phyloP scores from a whole-genome alignment of 2,329 filamentous ascomycete genomes.

The Pestalotiopsis sp. region DNA sequence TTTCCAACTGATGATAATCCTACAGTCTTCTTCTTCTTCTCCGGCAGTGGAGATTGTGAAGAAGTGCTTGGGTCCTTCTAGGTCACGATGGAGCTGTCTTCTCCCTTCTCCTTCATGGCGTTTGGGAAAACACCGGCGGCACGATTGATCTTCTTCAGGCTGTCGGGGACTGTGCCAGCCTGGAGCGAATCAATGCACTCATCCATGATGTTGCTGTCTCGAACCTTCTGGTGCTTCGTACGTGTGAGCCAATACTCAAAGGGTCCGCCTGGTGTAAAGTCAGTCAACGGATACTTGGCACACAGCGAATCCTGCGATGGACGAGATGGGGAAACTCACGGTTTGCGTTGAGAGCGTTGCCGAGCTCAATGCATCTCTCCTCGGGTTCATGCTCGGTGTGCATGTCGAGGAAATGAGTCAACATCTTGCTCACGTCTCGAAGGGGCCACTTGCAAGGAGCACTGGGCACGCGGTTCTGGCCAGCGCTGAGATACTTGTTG shows the following conservation, averaged over 20 bases:
- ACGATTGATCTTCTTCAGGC: conserved; percentile 33
- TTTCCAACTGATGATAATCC: not conserved
- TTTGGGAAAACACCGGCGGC: conserved; percentile 36
- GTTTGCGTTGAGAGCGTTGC: conserved; percentile 40
- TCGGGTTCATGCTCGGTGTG: conserved; percentile 42
- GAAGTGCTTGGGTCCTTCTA: not conserved
- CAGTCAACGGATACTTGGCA: not conserved
- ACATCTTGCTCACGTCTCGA: conserved; percentile 45
- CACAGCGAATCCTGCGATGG: not conserved
- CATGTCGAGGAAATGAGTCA: conserved; percentile 47
- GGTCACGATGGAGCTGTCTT: not conserved
- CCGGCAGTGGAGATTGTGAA: not conserved
- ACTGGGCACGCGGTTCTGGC: conserved; percentile 38
- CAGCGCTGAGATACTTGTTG: conserved; percentile 42
- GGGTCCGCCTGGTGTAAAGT: conserved; percentile 34
- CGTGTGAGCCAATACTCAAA: conserved; percentile 49
- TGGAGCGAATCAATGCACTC: conserved; percentile 36
- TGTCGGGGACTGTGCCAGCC: conserved; percentile 35
- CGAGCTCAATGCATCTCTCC: conserved; percentile 44
- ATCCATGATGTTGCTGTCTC: conserved; percentile 34
- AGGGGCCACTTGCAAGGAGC: conserved; percentile 48
- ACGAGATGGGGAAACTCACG: conserved; percentile 29
- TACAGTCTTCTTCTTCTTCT: not conserved
- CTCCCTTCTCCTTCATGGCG: conserved; percentile 3
- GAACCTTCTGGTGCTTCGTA: conserved; percentile 37